Base-by-base conservation (phyloP, 208 protist species). In the Phytomonas sp. region DNA sequence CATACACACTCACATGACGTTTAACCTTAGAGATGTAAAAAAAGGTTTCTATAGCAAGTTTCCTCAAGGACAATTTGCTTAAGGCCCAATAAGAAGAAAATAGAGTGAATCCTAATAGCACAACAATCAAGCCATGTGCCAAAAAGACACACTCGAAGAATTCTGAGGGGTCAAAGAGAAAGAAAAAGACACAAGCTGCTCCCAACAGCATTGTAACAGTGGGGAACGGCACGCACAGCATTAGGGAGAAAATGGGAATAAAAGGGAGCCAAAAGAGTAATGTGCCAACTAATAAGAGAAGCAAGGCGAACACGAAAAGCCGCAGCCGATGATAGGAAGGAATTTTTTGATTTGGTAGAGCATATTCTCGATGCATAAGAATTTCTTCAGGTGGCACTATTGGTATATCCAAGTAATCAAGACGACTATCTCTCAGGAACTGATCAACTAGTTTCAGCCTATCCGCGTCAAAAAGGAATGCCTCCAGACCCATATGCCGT, bases 401-500 rank as follows among this genome's bases (percentile, higher is more conserved):
- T 56, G 46, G 46, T 26, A 26, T 23, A 1, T 56, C 46, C 20
- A 56, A 56, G 46, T 56, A 17, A 8, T 56, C 46, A 56, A 20
- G 46, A 6, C 6, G 3, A 23, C 11, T 56, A 56, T 56, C 20
- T 26, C 46, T 26, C 8, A 56, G 46, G 46, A 26, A 56, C 20
- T 56, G 46, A 75, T 66, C 30, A 29, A 51, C 15, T 74, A 56
- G 20, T 56, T 56, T 56, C 23, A 56, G n/a, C 31, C 79, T 79
- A 20, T 87, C 81, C 34, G 40, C 46, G 56, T 89, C 83, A 66
- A 93, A 91, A 33, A 93, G 75, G 74, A 85, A 93, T 26, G 72
- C 68, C 66, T 88, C 88, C 75, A 93, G 73, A 32, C 70, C 62
- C 34, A 88, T 65, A 61, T 70, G n/a, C 8, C 73, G 53, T 8